phyloP scores from a whole-genome alignment of 805 yeast genomes.

The Spencermartinsiella europaea region DNA sequence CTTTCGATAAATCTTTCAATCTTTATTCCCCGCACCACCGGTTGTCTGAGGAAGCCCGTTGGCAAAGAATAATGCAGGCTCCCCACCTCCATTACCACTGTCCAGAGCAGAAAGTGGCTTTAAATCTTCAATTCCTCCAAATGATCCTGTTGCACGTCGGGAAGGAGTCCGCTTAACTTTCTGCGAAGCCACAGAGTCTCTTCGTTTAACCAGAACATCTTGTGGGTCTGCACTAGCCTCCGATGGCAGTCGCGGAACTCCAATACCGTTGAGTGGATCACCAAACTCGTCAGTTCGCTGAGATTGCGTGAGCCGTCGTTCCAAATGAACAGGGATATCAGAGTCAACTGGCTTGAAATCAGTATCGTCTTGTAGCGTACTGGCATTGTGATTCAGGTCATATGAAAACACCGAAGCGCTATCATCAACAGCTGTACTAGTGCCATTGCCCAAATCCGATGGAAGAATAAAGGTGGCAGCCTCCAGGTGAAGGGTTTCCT shows the following conservation, averaged over 20 bases:
- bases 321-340: slow-evolving; percentile 27
- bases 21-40: slow-evolving; percentile 16
- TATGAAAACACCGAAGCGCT: slow-evolving; percentile 30
- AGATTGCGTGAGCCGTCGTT: slow-evolving; percentile 31
- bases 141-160: slow-evolving; percentile 33
- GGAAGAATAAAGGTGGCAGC: slow-evolving; percentile 15
- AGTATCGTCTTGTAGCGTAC: slow-evolving; percentile 27
- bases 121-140: slow-evolving; percentile 30
- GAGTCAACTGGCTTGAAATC: slow-evolving; percentile 29
- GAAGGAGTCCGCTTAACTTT: slow-evolving; percentile 16
- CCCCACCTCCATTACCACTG: slow-evolving; percentile 8
- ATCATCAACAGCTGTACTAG: slow-evolving; percentile 20
- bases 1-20: too few species aligned
- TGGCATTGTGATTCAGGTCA: slow-evolving; percentile 27
- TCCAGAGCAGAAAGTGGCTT: slow-evolving; percentile 27
- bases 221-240: slow-evolving; percentile 15
- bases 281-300: slow-evolving; percentile 29
- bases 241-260: slow-evolving; percentile 29
- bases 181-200: slow-evolving; percentile 24
- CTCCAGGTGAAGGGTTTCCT: slow-evolving; percentile 17
- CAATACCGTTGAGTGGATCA: slow-evolving; percentile 24
- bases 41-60: slow-evolving; percentile 32
- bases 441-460: slow-evolving; percentile 7
- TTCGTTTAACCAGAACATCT: slow-evolving; percentile 24
- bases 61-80: slow-evolving; percentile 28